Percentiles rank a stretch among this genome's conserved stretches.
These are phyloP conservation scores for Camellia japonica DNA, from an alignment of 148 eudicot species.

Conservation along the genomic window DNA sequence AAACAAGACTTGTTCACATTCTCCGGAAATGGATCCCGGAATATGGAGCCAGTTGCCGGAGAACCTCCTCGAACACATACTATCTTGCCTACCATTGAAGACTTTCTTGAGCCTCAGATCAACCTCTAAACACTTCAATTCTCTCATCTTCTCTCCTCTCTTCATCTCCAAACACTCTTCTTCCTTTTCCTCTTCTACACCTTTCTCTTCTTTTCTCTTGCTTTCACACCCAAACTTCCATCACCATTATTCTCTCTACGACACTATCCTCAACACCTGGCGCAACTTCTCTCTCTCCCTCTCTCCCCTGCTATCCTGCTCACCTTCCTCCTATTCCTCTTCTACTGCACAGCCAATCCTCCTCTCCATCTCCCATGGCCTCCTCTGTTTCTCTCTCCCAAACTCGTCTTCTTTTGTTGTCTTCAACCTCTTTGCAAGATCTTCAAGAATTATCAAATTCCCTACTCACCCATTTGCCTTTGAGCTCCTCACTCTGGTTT, in stretches of 20 bases:
- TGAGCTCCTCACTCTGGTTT: conserved; percentile 43
- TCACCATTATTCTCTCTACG: conserved; percentile 41
- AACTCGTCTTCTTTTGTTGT: conserved; percentile 44
- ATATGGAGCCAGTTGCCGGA: conserved; percentile 62
- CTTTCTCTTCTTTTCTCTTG: conserved; percentile 46
- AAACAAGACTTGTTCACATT: conserved; percentile 8
- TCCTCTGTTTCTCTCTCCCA: conserved; percentile 57
- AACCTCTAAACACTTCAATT: conserved; percentile 59
- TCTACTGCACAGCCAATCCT: conserved; percentile 11
- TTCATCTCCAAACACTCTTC: conserved; percentile 45
- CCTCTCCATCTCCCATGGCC: conserved; percentile 45
- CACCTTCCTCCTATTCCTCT: conserved; percentile 16
- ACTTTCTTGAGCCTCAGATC: conserved; percentile 48
- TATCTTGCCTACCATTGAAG: conserved; percentile 59
- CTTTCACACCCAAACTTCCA: conserved; percentile 60
- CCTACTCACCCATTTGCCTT: conserved; percentile 40
- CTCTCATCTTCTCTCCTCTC: conserved; percentile 44
- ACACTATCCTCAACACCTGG: conserved; percentile 45
- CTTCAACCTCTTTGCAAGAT: conserved; percentile 38
- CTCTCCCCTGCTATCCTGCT: conserved; percentile 20
- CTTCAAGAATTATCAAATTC: conserved; percentile 36
- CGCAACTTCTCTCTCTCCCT: conserved; percentile 26
- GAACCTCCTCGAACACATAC: conserved; percentile 53
- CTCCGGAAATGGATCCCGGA: conserved; percentile 47
- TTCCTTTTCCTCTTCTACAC: conserved; percentile 23